A percentile compares a stretch with the other conserved stretches of the same genome.
These are phyloP conservation scores for Lumnitzera littorea DNA, from an alignment of 345 rosid species.

Conservation along the genomic window DNA sequence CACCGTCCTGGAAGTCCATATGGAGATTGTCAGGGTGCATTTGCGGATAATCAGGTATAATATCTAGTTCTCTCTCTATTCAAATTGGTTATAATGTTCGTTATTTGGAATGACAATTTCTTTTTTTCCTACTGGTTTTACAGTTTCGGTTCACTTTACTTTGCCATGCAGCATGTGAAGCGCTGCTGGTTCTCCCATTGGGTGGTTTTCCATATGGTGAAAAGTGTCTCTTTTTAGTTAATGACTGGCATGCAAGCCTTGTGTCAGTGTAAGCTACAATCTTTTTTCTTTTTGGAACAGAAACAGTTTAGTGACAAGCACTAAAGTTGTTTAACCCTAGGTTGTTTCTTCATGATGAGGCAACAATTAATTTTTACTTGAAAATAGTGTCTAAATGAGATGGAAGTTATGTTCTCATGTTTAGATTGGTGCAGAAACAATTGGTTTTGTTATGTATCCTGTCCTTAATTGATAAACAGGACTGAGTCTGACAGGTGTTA, in stretches of 20 bases:
- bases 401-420: not conserved
- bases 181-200: slow-evolving; percentile 83
- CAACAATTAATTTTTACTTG: not conserved
- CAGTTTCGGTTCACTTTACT: slow-evolving; percentile 95
- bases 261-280: slow-evolving; percentile 66
- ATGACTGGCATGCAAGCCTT: slow-evolving; percentile 98
- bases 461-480: too few relatives aligned
- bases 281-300: not conserved
- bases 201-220: slow-evolving; percentile 95
- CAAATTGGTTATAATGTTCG: not conserved
- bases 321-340: too few relatives aligned
- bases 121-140: slow-evolving; percentile 21
- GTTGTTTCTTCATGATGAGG: not conserved
- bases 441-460: too few relatives aligned
- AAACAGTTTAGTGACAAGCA: too few relatives aligned
- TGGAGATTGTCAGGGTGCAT: slow-evolving; percentile 79
- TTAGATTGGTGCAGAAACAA: too few relatives aligned
- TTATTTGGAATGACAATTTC: slow-evolving; percentile 17
- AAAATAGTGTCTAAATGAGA: not conserved
- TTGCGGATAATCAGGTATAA: slow-evolving; percentile 86
- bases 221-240: slow-evolving; percentile 82
- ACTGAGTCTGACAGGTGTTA: too few relatives aligned
- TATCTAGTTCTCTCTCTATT: not conserved
- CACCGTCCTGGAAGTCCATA: slow-evolving; percentile 94
- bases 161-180: slow-evolving; percentile 97